Base-by-base conservation (phyloP, 169 alveolate genomes). In the Plasmodium knowlesi region DNA sequence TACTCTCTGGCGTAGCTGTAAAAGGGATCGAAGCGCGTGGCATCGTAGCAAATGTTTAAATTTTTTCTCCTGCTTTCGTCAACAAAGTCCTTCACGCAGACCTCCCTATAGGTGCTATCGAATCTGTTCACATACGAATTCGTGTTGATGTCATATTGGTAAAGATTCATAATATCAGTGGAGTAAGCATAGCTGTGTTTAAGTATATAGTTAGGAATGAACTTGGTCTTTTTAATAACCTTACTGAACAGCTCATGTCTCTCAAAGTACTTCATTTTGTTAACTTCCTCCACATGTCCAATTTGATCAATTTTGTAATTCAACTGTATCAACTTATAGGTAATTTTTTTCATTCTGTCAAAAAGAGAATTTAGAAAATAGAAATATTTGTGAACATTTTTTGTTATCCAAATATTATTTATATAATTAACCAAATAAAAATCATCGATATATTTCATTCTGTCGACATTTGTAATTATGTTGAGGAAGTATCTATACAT, bases 381-480 rank as follows among this genome's bases (percentile, higher is more conserved):
- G 46, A 91, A 91, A 91, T 91, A 91, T 82, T 91, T 91, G 54
- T 91, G 95, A 16, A 91, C 81, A 82, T 91, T 91, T 71, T 82
- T 91, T n/a, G 41, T 82, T 32, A 50, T 16, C 95, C 95, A 91
- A 39, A 91, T 67, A 70, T 91, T 91, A 57, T 91, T 91, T 53
- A 91, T 91, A 91, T 70, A 91, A 19, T 91, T 50, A 1, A 91
- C 95, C 74, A 91, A 71, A 82, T 70, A 91, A 41, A 91, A 91
- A 41, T 91, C 81, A 32, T 91, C 95, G 16, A 91, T 82, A 57
- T 67, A 91, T 71, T 91, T 91, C 76, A 37, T n/a, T 37, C 95
- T 81, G 41, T 91, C 95, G 19, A 91, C 92, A 82, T 91, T 81
- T 2, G 95, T 82, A 34, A 91, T 91, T 25, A 91, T 81, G 84